phyloP scores from a whole-genome alignment of 805 yeast species.

The Candida gorgasii region DNA sequence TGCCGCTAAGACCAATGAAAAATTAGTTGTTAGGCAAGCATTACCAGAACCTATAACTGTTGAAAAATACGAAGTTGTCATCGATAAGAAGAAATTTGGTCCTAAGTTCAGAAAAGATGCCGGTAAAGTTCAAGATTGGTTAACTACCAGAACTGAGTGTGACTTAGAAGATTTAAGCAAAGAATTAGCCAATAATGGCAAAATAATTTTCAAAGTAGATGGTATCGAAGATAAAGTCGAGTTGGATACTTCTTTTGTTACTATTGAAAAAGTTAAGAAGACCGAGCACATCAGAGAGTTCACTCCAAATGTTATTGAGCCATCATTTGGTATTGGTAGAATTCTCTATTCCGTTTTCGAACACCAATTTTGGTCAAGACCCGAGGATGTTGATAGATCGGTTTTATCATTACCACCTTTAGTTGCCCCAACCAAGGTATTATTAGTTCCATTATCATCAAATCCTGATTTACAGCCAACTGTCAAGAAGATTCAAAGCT shows the following conservation, averaged over 20 bases:
- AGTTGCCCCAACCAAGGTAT: slow-evolving; percentile 97
- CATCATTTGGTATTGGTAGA: slow-evolving; percentile 99
- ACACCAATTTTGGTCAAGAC: slow-evolving; percentile 93
- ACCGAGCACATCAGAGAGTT: slow-evolving; percentile 92
- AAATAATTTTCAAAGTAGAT: slow-evolving; percentile 66
- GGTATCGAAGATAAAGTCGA: slow-evolving; percentile 66
- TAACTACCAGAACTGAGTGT: slow-evolving; percentile 73
- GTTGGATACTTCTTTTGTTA: slow-evolving; percentile 69
- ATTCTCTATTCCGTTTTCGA: slow-evolving; percentile 90
- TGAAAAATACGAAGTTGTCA: slow-evolving; percentile 79
- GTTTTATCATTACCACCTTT: slow-evolving; percentile 91
- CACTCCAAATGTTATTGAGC: slow-evolving; percentile 97
- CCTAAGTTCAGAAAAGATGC: slow-evolving; percentile 98
- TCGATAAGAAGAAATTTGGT: slow-evolving; percentile 95
- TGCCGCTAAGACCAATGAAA: slow-evolving; percentile 91
- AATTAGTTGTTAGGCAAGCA: slow-evolving; percentile 89
- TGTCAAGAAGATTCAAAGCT: slow-evolving; percentile 64
- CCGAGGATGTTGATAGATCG: slow-evolving; percentile 80
- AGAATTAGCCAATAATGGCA: slow-evolving; percentile 62
- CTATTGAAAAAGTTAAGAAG: slow-evolving; percentile 74
- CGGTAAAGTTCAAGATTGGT: slow-evolving; percentile 83
- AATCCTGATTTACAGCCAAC: slow-evolving; percentile 78
- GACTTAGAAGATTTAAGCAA: slow-evolving; percentile 76
- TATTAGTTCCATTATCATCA: slow-evolving; percentile 90
- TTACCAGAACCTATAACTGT: slow-evolving; percentile 82